Conservation (phyloP, 1,284 basidiomycete genomes). For the Puccinia triticina region DNA sequence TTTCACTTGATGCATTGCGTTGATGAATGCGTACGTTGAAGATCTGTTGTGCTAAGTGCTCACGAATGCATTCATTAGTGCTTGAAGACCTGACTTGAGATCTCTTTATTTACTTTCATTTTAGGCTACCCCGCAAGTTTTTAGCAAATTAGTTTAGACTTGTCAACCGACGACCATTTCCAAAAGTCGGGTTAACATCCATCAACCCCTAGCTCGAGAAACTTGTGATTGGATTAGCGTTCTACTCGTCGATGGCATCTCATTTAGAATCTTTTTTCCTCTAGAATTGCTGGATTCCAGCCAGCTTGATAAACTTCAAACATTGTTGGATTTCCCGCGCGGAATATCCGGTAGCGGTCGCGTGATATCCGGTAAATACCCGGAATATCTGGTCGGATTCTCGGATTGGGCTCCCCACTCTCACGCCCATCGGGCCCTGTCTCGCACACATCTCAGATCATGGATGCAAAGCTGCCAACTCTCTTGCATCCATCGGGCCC, state of each 20-base stretch:
- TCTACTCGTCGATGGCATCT: background rate
- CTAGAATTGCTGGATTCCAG: background rate
- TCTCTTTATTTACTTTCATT: background rate
- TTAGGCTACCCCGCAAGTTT: slow-evolving; percentile 44
- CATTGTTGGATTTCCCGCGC: too few relatives aligned
- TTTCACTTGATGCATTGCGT: slow-evolving; percentile 52
- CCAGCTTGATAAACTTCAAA: background rate
- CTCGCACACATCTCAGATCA: too few relatives aligned
- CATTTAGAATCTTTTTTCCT: background rate
- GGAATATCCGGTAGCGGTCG: too few relatives aligned
- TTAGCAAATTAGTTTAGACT: slow-evolving; percentile 34
- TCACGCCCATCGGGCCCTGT: too few relatives aligned
- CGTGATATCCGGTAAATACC: too few relatives aligned
- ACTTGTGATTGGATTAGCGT: background rate
- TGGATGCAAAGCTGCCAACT: too few relatives aligned
- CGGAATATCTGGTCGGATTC: too few relatives aligned
- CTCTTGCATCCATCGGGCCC: too few relatives aligned
- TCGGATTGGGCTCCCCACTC: too few relatives aligned
- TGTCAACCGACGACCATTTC: background rate
- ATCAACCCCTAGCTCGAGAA: background rate
- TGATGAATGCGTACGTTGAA: slow-evolving; percentile 49
- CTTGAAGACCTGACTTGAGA: background rate
- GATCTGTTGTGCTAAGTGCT: background rate
- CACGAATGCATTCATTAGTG: too few relatives aligned
- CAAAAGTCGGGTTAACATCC: background rate